Base-by-base conservation (phyloP, 2,329 filamentous ascomycete species). In the Calonectria crousiana region DNA sequence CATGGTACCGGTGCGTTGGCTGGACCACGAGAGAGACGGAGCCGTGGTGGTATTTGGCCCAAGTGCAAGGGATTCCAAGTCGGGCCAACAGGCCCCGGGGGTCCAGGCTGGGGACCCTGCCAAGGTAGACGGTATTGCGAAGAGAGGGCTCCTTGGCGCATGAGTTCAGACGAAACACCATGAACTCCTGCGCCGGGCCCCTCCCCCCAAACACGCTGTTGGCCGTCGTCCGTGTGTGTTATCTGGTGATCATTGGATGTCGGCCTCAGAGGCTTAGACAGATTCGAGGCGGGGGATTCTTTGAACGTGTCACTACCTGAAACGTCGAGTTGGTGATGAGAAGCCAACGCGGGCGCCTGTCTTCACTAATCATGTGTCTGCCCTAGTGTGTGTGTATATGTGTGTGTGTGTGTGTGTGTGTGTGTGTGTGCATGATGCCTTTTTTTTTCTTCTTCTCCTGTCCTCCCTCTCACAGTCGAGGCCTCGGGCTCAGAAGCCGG, bases 1-100 rank as follows among this genome's bases (percentile, higher is more conserved):
- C 23, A 32, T 69, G 56, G 67, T 69, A 69, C 56, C 56, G 44
- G 44, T 52, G 38, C 26, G 67, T 69, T 52, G 67, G 67, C 32
- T 69, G 67, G 56, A 53, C 56, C 28, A 49, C 53, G 10, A 41
- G 44, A n/a, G 30, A 38, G 44, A 64, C 30, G n/a, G 26, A n/a
- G 23, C 36, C n/a, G 67, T 69, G 44, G 16, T 38, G 16, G 34
- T 11, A 34, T 62, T 69, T 30, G 53, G 30, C 36, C 41, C 67
- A n/a, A 1, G 56, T 18, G n/a, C 67, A 69, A 41, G 56, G 67
- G 41, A 52, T 62, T 62, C 34, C 4, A 16, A 4, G n/a, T 47
- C 20, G 53, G 26, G 13, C 56, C 41, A 47, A 34, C 11, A 16
- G 38, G 5, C 4, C 41, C 28, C 11, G 11, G 36, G 44, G 32